A percentile compares a stretch with the other conserved stretches of the same genome.
phyloP scores from a whole-genome alignment of 1,284 basidiomycete genomes.

The Trametes versicolor region DNA sequence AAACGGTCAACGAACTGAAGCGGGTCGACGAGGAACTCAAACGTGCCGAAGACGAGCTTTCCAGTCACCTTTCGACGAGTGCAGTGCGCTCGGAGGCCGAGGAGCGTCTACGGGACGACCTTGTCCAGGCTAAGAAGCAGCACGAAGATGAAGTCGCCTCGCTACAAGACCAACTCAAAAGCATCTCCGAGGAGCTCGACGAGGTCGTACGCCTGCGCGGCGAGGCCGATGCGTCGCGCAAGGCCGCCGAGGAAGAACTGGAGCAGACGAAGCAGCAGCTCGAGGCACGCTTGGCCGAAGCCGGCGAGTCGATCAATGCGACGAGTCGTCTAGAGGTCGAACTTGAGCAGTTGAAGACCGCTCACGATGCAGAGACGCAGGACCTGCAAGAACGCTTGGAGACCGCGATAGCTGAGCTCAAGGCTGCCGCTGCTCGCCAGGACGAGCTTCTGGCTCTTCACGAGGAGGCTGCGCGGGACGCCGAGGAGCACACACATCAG shows the following conservation, averaged over 20 bases:
- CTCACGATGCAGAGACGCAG: slow-evolving; percentile 31
- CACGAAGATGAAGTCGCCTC: slow-evolving; percentile 51
- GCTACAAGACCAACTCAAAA: slow-evolving; percentile 49
- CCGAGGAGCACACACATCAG: slow-evolving; percentile 40
- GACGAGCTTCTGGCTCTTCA: slow-evolving; percentile 39
- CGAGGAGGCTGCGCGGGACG: slow-evolving; percentile 34
- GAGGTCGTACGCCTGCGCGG: slow-evolving; percentile 44
- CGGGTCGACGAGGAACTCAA: slow-evolving; percentile 38
- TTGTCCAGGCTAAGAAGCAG: slow-evolving; percentile 49
- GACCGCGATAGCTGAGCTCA: slow-evolving; percentile 21
- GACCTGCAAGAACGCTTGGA: slow-evolving; percentile 25
- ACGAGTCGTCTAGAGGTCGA: slow-evolving; percentile 33
- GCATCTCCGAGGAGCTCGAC: slow-evolving; percentile 47
- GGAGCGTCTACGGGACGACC: slow-evolving; percentile 34
- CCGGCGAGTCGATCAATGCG: slow-evolving; percentile 34
- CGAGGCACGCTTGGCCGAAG: slow-evolving; percentile 37
- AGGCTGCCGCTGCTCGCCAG: slow-evolving; percentile 8
- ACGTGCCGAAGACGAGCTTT: slow-evolving; percentile 38
- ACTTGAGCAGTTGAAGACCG: slow-evolving; percentile 32
- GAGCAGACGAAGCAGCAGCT: slow-evolving; percentile 35
- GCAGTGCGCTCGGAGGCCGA: slow-evolving; percentile 34
- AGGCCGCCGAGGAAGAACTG: slow-evolving; percentile 37
- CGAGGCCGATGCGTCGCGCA: slow-evolving; percentile 36
- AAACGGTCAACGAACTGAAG: slow-evolving; percentile 39
- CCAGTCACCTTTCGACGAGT: slow-evolving; percentile 30